A percentile compares a stretch with the other conserved stretches of the same genome.
Evolutionary conservation across 2,329 filamentous ascomycete genomes (phyloP).

Genomic region (Colletotrichum destructivum): DNA sequence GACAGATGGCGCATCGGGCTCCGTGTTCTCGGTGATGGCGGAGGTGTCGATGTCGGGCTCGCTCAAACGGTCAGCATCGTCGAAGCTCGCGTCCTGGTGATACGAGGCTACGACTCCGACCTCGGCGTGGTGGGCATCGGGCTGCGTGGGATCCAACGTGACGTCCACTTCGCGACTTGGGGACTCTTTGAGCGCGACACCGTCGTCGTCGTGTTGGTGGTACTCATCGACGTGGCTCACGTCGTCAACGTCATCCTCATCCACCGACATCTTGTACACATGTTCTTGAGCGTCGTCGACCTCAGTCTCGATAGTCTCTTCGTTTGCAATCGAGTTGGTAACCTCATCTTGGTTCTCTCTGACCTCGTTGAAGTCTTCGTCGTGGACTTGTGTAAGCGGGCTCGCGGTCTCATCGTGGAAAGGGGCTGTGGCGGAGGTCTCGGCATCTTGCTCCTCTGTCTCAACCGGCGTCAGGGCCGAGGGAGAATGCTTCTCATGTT

Average conservation of each 20-base stretch:
- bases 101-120: not conserved
- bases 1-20: constrained; percentile 6
- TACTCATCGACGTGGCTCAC: not conserved
- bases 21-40: constrained; percentile 27
- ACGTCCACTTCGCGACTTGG: not conserved
- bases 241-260: not conserved
- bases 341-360: not conserved
- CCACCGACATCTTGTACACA: not conserved
- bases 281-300: not conserved
- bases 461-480: too few species aligned
- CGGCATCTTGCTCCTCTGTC: not conserved
- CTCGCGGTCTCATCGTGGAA: not conserved
- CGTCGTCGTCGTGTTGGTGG: not conserved
- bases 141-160: not conserved
- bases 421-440: not conserved
- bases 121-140: not conserved
- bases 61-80: not conserved
- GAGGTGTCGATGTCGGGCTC: constrained; percentile 15
- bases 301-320: too few species aligned
- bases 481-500: not conserved
- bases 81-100: constrained; percentile 1
- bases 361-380: not conserved
- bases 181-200: not conserved
- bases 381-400: not conserved
- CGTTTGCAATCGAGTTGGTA: not conserved